phyloP scores from a whole-genome alignment of 225 moss, liverwort and hornwort species.

The Bryum argenteum region DNA sequence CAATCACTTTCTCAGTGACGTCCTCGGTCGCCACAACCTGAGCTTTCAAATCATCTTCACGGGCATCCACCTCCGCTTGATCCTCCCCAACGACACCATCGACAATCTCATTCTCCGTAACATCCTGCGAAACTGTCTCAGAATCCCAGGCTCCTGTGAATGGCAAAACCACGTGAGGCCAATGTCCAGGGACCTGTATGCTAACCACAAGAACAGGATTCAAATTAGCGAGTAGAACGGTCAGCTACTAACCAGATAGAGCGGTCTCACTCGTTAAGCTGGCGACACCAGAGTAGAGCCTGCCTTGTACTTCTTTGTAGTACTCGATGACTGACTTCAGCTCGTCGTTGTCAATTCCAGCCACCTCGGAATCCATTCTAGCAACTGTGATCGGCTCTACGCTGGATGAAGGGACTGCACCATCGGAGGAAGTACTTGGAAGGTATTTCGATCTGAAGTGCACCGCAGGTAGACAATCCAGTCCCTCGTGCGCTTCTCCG shows the following conservation, averaged over 20 bases:
- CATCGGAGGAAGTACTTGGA: background rate
- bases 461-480: slow-evolving; percentile 32
- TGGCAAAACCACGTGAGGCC: too few relatives aligned
- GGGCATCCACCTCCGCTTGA: background rate
- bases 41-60: background rate
- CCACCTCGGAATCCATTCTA: background rate
- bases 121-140: background rate
- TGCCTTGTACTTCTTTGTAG: slow-evolving; percentile 35
- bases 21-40: background rate
- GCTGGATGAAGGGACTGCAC: background rate
- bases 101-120: background rate
- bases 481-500: slow-evolving; percentile 29
- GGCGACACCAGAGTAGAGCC: slow-evolving; percentile 35
- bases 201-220: background rate
- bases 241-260: slow-evolving; percentile 17
- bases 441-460: slow-evolving; percentile 25
- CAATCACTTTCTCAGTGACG: background rate
- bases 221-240: background rate
- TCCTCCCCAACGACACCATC: slow-evolving; percentile 11
- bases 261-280: slow-evolving; percentile 25
- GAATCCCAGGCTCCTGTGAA: slow-evolving; percentile 11
- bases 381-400: background rate
- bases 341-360: slow-evolving; percentile 15
- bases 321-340: slow-evolving; percentile 28
- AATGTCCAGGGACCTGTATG: too few relatives aligned